Conservation (phyloP, 371 early-diverging fungal genomes). For the Syncephalastrum contaminatum region DNA sequence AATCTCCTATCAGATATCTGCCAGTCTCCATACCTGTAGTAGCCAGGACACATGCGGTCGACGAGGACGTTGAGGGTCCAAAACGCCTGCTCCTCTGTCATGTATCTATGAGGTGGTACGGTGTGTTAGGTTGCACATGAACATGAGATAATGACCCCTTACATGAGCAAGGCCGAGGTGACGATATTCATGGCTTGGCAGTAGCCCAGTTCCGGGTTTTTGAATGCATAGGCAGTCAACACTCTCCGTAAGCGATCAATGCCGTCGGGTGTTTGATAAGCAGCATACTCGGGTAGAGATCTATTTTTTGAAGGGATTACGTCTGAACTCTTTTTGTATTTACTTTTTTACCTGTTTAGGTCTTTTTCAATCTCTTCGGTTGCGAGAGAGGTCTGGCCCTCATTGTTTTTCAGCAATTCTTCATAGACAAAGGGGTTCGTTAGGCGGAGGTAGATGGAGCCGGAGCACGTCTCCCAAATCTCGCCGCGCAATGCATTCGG, state of each 20-base stretch:
- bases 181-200: slow-evolving; percentile 99
- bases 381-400: slow-evolving; percentile 65
- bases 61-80: slow-evolving; percentile 90
- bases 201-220: slow-evolving; percentile 92
- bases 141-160: slow-evolving; percentile 9
- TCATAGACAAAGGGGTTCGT: slow-evolving; percentile 83
- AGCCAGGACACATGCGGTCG: slow-evolving; percentile 90
- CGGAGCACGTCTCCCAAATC: slow-evolving; percentile 94
- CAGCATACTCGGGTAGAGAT: slow-evolving; percentile 91
- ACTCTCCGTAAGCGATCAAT: slow-evolving; percentile 90
- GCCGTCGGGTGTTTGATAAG: slow-evolving; percentile 90
- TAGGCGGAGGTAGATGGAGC: slow-evolving; percentile 86
- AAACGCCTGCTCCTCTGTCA: slow-evolving; percentile 97
- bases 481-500: slow-evolving; percentile 93
- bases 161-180: slow-evolving; percentile 89
- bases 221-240: slow-evolving; percentile 83
- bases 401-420: slow-evolving; percentile 67
- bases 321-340: neutral
- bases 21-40: slow-evolving; percentile 58
- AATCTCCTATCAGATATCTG: too few relatives aligned
- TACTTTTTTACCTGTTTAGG: slow-evolving; percentile 65
- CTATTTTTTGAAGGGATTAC: slow-evolving; percentile 21
- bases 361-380: slow-evolving; percentile 98
- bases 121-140: neutral
- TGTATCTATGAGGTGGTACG: slow-evolving; percentile 49